These are phyloP conservation scores for Neopestalotiopsis sp. DNA, from an alignment of 2,329 filamentous ascomycete species.

Conservation along the genomic window DNA sequence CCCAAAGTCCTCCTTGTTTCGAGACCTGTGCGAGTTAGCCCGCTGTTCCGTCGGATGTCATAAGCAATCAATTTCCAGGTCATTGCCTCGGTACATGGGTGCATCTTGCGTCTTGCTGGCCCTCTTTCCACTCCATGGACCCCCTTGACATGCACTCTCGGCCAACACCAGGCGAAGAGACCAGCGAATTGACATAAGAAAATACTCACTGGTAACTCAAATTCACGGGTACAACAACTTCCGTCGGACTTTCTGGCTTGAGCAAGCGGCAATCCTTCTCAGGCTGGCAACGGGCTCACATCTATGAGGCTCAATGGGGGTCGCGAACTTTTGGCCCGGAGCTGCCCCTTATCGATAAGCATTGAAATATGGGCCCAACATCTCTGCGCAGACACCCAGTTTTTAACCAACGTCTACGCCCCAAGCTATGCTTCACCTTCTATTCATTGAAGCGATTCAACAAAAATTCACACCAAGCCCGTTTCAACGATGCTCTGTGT, in stretches of 20 bases:
- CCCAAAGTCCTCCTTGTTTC: too few relatives aligned
- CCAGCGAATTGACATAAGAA: neutral
- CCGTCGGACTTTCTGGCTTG: slow-evolving; percentile 4
- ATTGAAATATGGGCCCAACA: neutral
- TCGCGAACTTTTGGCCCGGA: slow-evolving; percentile 17
- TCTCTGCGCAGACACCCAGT: neutral
- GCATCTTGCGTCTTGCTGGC: too few relatives aligned
- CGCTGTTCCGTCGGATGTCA: too few relatives aligned
- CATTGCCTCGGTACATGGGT: too few relatives aligned
- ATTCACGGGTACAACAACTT: neutral
- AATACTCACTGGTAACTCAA: neutral
- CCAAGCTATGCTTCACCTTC: neutral
- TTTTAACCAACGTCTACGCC: neutral
- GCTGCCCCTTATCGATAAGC: slow-evolving; percentile 10
- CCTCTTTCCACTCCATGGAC: too few relatives aligned
- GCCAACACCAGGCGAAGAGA: neutral
- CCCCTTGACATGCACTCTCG: too few relatives aligned
- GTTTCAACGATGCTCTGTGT: too few relatives aligned
- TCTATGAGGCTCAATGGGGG: neutral
- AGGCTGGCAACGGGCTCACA: neutral
- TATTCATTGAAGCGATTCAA: neutral
- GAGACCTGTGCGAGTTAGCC: too few relatives aligned
- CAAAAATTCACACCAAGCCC: neutral
- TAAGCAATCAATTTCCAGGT: too few relatives aligned
- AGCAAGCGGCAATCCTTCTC: neutral